Base-by-base conservation (phyloP, 2,329 filamentous ascomycete genomes). In the Fusarium sambucinum region DNA sequence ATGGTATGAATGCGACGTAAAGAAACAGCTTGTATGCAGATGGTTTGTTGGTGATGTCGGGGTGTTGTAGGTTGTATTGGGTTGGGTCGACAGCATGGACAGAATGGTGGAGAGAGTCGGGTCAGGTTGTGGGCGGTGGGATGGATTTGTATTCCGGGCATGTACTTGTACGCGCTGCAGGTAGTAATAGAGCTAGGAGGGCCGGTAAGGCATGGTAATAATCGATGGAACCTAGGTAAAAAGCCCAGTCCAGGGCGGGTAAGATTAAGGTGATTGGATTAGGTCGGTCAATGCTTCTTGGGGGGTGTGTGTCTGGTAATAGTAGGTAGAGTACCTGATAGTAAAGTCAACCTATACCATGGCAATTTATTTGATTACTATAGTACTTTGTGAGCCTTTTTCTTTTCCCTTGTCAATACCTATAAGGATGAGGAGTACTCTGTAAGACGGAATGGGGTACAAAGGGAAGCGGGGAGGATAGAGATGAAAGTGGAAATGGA, bases 91-190 rank as follows among this genome's bases (percentile, higher is more conserved):
- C 42, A 38, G 53, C 57, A 55, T n/a, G n/a, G n/a, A n/a, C 66
- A 69, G 62, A 66, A 59, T 69, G 66, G 62, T 63, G 66, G 66
- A 69, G 62, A 54, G 62, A 63, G 66, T 63, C 55, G 32, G 25
- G 32, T 59, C 57, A 57, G 42, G 65, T 59, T 46, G 56, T 42
- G 47, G 33, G 53, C 47, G 59, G 50, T 59, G 63, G 59, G 46
- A 38, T 38, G 35, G 35, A 38, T 38, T 50, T 67, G 30, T 42
- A 42, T 23, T n/a, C n/a, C n/a, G n/a, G n/a, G n/a, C n/a, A n/a
- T n/a, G 38, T 41, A 41, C 21, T 41, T 33, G 45, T 32, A 48
- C 44, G n/a, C 30, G 45, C 45, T 48, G 30, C n/a, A 48, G 27
- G 25, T 25, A 25, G 25, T 25, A 19, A 10, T 16, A 25, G 19